These are phyloP conservation scores for Aphanocladium album DNA, from an alignment of 2,329 filamentous ascomycete species.

Conservation along the genomic window DNA sequence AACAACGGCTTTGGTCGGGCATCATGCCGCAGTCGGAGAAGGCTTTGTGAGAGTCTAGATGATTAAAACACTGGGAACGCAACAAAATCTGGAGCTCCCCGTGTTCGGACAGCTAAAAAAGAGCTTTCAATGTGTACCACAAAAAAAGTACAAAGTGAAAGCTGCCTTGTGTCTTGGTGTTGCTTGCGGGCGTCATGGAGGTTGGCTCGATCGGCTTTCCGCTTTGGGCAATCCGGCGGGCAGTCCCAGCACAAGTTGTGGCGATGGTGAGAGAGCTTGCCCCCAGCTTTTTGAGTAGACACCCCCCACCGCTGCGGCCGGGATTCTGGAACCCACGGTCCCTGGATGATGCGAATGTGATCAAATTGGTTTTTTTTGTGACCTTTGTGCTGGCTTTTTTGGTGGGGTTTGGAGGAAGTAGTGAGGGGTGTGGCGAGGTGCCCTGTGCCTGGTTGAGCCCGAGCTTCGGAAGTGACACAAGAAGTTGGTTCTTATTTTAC, in stretches of 20 bases:
- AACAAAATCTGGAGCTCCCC: constrained; percentile 9
- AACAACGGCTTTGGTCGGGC: not conserved
- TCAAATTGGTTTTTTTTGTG: not conserved
- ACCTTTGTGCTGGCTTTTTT: no score
- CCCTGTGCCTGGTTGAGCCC: not conserved
- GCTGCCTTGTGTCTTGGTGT: not conserved
- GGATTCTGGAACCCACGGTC: constrained; percentile 11
- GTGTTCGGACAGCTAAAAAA: not conserved
- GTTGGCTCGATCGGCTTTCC: constrained; percentile 10
- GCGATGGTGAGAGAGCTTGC: not conserved
- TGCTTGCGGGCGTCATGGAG: constrained; percentile 1
- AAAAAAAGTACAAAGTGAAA: not conserved
- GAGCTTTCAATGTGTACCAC: not conserved
- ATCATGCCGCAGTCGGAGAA: constrained; percentile 9
- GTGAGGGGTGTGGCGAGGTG: constrained; percentile 3
- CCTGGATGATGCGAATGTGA: constrained; percentile 9
- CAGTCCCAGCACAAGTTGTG: no score
- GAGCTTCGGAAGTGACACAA: constrained; percentile 5
- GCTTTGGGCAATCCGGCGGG: constrained; percentile 14
- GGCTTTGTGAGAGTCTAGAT: not conserved
- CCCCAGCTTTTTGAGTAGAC: constrained; percentile 7
- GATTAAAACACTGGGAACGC: not conserved
- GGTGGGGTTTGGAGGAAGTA: constrained; percentile 3
- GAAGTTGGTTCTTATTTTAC: not conserved
- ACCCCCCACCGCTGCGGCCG: not conserved